Evolutionary conservation across 441 rosid species (phyloP).

Genomic region (Adansonia rubrostipa): DNA sequence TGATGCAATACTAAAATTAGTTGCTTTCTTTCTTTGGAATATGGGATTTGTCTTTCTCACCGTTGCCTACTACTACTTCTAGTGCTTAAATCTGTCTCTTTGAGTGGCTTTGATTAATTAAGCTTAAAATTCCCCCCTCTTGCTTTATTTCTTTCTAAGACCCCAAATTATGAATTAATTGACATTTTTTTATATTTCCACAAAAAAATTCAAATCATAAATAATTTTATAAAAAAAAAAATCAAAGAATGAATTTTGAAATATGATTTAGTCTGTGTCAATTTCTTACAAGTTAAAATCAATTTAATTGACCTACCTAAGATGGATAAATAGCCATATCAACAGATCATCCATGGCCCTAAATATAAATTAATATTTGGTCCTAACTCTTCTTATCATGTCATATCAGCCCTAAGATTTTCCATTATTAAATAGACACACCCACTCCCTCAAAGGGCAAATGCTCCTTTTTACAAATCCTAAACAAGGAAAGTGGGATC

Average conservation of each 20-base stretch:
- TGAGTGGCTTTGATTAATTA: background rate
- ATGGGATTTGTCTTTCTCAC: background rate
- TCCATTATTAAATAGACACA: background rate
- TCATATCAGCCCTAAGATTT: background rate
- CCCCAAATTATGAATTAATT: background rate
- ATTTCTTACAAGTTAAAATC: no score
- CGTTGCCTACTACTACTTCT: background rate
- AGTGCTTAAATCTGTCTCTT: background rate
- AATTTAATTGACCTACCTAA: background rate
- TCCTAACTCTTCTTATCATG: background rate
- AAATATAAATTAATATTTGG: background rate
- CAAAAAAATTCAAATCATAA: no score
- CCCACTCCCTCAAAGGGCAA: background rate
- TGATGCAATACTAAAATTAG: background rate
- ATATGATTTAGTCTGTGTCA: no score
- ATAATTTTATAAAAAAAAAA: no score
- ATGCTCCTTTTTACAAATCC: background rate
- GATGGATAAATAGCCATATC: background rate
- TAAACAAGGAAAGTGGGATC: conserved; percentile 36
- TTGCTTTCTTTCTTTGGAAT: background rate
- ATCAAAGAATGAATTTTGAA: no score
- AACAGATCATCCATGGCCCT: background rate
- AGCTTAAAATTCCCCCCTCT: background rate
- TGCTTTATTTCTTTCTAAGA: no score
- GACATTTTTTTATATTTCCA: no score